Evolutionary conservation across 2,329 filamentous ascomycete species (phyloP).

Genomic region (Zelopaecilomyces penicillatus): DNA sequence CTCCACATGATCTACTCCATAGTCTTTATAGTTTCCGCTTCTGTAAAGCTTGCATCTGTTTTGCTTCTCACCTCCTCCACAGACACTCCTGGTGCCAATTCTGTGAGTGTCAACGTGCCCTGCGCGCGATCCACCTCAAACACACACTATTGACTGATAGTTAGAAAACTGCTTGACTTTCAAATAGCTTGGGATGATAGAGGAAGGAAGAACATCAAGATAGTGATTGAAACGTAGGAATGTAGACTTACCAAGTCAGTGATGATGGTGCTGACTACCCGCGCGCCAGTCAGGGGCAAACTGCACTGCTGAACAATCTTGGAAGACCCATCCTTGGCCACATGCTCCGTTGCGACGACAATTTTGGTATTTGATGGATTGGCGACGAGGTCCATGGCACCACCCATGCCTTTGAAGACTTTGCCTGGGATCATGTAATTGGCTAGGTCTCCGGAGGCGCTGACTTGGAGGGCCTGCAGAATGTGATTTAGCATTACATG

Average conservation of each 20-base stretch:
- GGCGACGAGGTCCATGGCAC: constrained; percentile 65
- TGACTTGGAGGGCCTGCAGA: constrained; percentile 61
- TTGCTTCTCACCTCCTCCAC: constrained; percentile 62
- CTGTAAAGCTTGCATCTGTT: constrained; percentile 59
- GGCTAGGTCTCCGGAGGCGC: constrained; percentile 68
- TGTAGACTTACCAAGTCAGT: constrained; percentile 56
- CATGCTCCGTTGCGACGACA: constrained; percentile 62
- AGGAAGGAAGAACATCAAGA: neutral
- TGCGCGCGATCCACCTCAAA: constrained; percentile 58
- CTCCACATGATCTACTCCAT: constrained; percentile 25
- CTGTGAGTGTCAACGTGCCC: constrained; percentile 57
- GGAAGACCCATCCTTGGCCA: constrained; percentile 57
- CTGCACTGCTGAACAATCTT: constrained; percentile 59
- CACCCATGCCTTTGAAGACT: constrained; percentile 81
- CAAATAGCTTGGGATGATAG: neutral
- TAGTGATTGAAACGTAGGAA: no score
- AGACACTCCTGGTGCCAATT: constrained; percentile 59
- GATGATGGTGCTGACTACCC: constrained; percentile 63
- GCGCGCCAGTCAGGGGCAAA: constrained; percentile 57
- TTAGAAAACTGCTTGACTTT: neutral
- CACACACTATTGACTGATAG: constrained; percentile 46
- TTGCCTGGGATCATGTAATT: constrained; percentile 91
- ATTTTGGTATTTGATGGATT: constrained; percentile 66
- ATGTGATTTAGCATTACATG: constrained; percentile 7
- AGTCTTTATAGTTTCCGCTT: constrained; percentile 48